phyloP scores from a whole-genome alignment of 352 stramenopile genomes.

The Pilasporangium apinafurcum region DNA sequence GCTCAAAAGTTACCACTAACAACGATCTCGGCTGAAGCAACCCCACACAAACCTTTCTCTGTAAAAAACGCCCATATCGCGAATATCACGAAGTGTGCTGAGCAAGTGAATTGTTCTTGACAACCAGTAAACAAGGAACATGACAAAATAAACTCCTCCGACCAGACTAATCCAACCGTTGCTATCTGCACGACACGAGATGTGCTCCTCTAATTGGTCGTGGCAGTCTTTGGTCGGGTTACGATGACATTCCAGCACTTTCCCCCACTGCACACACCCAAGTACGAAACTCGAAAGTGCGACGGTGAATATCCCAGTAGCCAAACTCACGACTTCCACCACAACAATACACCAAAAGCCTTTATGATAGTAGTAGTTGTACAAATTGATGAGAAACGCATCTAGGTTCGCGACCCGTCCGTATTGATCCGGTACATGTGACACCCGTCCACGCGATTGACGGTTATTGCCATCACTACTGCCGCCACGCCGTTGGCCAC shows the following conservation, averaged over 20 bases:
- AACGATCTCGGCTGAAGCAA: too few species aligned
- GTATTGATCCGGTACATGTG: conserved; percentile 53
- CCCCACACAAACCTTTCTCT: conserved; percentile 41
- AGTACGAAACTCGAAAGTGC: conserved; percentile 93
- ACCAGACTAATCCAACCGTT: conserved; percentile 55
- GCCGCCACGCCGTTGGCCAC: conserved; percentile 2
- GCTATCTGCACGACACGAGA: conserved; percentile 51
- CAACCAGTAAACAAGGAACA: conserved; percentile 93
- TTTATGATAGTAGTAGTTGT: conserved; percentile 94
- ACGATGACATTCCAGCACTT: conserved; percentile 76
- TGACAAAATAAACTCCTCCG: conserved; percentile 89
- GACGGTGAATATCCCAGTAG: conserved; percentile 95
- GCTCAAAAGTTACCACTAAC: not conserved
- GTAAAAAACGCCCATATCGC: conserved; percentile 91
- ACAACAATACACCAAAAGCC: conserved; percentile 88
- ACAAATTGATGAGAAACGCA: conserved; percentile 89
- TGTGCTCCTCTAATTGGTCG: conserved; percentile 59
- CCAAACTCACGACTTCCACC: conserved; percentile 87
- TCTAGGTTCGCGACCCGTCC: conserved; percentile 84
- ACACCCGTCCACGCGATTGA: conserved; percentile 11
- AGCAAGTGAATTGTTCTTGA: conserved; percentile 82
- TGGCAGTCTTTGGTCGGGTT: conserved; percentile 78
- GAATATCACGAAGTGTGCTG: conserved; percentile 77
- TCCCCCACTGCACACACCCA: conserved; percentile 93
- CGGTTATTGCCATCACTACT: not conserved